phyloP scores from a whole-genome alignment of 1,284 basidiomycete species.

The Ustilago cynodontis region DNA sequence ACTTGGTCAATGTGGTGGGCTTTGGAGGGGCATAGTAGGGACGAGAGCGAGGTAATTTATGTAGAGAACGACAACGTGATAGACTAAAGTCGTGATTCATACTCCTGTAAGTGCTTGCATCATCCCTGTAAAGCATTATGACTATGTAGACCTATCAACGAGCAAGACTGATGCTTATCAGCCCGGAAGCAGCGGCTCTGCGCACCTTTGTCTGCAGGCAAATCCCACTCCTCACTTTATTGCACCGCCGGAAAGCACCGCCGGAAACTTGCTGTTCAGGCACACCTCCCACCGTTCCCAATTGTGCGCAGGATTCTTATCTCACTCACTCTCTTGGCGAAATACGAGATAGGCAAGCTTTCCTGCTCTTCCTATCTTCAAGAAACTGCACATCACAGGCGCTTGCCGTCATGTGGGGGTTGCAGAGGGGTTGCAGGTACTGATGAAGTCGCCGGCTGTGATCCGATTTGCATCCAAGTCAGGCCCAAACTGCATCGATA shows the following conservation, averaged over 20 bases:
- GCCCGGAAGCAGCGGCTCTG: neutral
- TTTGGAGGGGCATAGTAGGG: too few species aligned
- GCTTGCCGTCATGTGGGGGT: neutral
- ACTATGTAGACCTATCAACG: too few species aligned
- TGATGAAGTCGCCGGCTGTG: constrained; percentile 2
- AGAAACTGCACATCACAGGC: neutral
- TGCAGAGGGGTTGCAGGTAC: too few species aligned
- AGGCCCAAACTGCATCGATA: neutral
- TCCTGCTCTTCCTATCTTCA: neutral
- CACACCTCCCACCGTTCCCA: neutral
- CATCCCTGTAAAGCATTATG: too few species aligned
- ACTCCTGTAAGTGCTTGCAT: too few species aligned
- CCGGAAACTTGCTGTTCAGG: neutral
- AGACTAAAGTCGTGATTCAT: too few species aligned
- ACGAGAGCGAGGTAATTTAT: too few species aligned
- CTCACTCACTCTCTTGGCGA: neutral
- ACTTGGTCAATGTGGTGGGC: neutral
- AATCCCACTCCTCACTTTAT: neutral
- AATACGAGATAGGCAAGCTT: neutral
- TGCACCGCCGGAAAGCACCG: constrained; percentile 1
- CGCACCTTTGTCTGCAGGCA: neutral
- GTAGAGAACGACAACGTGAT: too few species aligned
- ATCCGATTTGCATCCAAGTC: neutral
- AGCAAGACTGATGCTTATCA: neutral
- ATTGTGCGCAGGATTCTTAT: neutral